A percentile compares a stretch with the other conserved stretches of the same genome.
Evolutionary conservation across 2,329 filamentous ascomycete genomes (phyloP).

Genomic region (Colletotrichum magnum): DNA sequence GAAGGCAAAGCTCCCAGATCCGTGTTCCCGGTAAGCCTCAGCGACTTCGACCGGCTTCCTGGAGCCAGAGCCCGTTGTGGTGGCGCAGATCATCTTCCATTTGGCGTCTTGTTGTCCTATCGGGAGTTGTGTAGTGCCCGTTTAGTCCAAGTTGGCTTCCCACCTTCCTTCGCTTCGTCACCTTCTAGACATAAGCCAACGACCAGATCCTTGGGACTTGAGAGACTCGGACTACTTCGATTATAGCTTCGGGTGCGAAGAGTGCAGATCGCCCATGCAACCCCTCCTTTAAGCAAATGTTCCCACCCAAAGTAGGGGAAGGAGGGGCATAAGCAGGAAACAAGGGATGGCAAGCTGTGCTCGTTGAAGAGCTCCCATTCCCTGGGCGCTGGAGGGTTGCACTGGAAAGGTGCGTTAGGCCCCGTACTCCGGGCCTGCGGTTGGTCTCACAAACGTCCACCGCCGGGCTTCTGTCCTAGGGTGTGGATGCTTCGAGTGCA

Average conservation of each 20-base stretch:
- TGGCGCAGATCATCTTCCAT: slow-evolving; percentile 10
- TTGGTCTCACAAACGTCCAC: slow-evolving; percentile 25
- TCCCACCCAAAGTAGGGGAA: slow-evolving; percentile 15
- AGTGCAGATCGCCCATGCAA: slow-evolving; percentile 37
- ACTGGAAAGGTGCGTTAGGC: slow-evolving; percentile 21
- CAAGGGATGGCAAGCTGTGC: slow-evolving; percentile 28
- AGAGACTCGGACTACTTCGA: slow-evolving; percentile 23
- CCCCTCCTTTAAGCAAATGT: slow-evolving; percentile 34
- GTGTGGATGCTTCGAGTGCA: slow-evolving; percentile 17
- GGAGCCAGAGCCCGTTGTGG: slow-evolving; percentile 12
- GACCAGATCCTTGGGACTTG: slow-evolving; percentile 39
- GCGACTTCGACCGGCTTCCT: neutral
- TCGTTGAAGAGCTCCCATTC: slow-evolving; percentile 37
- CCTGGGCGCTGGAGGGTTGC: slow-evolving; percentile 30
- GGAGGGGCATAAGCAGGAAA: slow-evolving; percentile 25
- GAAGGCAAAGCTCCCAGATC: slow-evolving; percentile 36
- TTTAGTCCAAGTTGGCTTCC: slow-evolving; percentile 14
- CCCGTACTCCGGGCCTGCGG: slow-evolving; percentile 28
- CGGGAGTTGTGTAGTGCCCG: slow-evolving; percentile 28
- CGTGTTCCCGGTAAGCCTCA: slow-evolving; percentile 39
- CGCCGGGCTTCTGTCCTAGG: slow-evolving; percentile 10
- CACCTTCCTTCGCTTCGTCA: slow-evolving; percentile 14
- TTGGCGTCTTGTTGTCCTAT: slow-evolving; percentile 13
- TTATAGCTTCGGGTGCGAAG: slow-evolving; percentile 29
- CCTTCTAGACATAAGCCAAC: slow-evolving; percentile 31